Conservation (phyloP, 2,329 filamentous ascomycete species). For the Cladorrhinum sp. region DNA sequence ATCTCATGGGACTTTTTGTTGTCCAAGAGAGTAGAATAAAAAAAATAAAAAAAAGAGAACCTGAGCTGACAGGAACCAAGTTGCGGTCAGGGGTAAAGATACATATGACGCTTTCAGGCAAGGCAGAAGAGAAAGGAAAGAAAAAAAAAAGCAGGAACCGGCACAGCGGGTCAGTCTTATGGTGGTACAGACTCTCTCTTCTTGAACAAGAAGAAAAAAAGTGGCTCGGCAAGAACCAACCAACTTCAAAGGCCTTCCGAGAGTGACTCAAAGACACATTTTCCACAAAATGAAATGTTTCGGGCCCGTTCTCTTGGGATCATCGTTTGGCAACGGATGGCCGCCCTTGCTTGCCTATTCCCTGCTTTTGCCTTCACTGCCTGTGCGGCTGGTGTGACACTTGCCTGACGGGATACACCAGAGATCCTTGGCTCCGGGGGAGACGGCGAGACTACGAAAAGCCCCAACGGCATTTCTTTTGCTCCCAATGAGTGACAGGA, state of each 20-base stretch:
- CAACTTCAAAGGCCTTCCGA: conserved; percentile 9
- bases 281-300: conserved; percentile 10
- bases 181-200: conserved; percentile 19
- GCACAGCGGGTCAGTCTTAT: conserved; percentile 18
- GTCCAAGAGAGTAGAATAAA: neutral
- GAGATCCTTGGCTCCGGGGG: conserved; percentile 1
- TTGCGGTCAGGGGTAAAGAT: conserved; percentile 8
- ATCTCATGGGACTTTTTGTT: conserved; percentile 1
- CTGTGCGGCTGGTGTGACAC: conserved; percentile 25
- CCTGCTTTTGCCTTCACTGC: conserved; percentile 9
- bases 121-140: neutral
- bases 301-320: conserved; percentile 2
- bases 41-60: conserved; percentile 1
- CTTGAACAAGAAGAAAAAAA: conserved; percentile 10
- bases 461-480: conserved; percentile 2
- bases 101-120: conserved; percentile 10
- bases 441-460: neutral
- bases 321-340: conserved; percentile 2
- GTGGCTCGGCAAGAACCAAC: conserved; percentile 21
- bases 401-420: conserved; percentile 17
- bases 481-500: neutral
- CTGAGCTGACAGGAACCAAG: conserved; percentile 10
- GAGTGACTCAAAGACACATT: conserved; percentile 3
- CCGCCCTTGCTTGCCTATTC: conserved; percentile 1
- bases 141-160: conserved; percentile 13